These are phyloP conservation scores for Ceratobasidium sp. DNA, from an alignment of 1,284 basidiomycete genomes.

Conservation along the genomic window DNA sequence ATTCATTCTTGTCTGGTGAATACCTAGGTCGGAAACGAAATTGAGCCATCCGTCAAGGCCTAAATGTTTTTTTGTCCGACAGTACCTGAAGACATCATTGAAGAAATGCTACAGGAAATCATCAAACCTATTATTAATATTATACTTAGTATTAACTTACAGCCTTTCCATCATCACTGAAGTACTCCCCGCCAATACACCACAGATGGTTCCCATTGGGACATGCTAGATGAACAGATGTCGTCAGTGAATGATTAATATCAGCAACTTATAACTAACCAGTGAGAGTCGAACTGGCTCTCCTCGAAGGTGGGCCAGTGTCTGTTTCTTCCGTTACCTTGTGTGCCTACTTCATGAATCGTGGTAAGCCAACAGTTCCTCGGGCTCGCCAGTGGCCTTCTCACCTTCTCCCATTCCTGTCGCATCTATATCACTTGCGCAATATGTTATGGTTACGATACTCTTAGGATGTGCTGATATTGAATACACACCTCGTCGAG, in stretches of 20 bases:
- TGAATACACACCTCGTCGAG: conserved; percentile 69
- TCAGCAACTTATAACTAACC: conserved; percentile 1
- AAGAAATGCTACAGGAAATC: conserved; percentile 71
- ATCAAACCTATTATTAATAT: background rate
- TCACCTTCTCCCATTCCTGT: conserved; percentile 70
- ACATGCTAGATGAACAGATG: conserved; percentile 58
- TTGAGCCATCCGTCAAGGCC: background rate
- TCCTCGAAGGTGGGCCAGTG: conserved; percentile 78
- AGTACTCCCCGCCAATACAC: conserved; percentile 86
- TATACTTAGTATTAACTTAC: conserved; percentile 57
- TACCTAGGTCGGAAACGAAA: background rate
- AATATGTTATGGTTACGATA: conserved; percentile 46
- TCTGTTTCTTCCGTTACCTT: conserved; percentile 80
- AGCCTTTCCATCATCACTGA: conserved; percentile 82
- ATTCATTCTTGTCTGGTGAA: conserved; percentile 70
- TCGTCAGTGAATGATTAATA: background rate
- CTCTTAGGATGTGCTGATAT: background rate
- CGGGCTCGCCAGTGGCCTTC: background rate
- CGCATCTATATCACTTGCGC: conserved; percentile 64
- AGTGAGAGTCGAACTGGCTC: conserved; percentile 83
- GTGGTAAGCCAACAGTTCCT: background rate
- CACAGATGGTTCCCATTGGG: conserved; percentile 82
- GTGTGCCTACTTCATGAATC: conserved; percentile 60
- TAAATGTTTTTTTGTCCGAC: conserved; percentile 56
- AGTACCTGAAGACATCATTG: conserved; percentile 83